Conservation (phyloP, 441 rosid species). For the Heliophila coronopifolia region DNA sequence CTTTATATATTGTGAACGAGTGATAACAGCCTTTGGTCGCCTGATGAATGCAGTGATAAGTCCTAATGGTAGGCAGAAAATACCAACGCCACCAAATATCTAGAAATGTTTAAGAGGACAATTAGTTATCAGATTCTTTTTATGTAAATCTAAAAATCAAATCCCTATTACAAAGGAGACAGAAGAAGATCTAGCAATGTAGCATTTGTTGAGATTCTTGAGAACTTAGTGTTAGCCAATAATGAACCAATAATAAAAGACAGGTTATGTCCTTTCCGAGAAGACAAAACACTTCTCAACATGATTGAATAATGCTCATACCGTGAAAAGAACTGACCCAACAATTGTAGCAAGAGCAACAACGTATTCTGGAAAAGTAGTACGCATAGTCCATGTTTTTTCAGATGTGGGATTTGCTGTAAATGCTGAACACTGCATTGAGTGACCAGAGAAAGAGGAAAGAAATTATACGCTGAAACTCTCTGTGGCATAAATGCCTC, state of each 20-base stretch:
- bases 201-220: constrained; percentile 3
- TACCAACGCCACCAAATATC: constrained; percentile 99
- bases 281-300: background rate
- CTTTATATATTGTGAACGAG: constrained; percentile 95
- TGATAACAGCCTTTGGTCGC: constrained; percentile 96
- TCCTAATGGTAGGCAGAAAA: constrained; percentile 86
- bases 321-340: constrained; percentile 96
- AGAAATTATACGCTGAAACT: constrained; percentile 11
- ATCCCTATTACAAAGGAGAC: background rate
- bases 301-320: constrained; percentile 32
- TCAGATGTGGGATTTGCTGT: constrained; percentile 65
- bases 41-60: constrained; percentile 84
- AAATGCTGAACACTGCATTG: constrained; percentile 78
- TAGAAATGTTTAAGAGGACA: constrained; percentile 28
- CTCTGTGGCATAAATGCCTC: background rate
- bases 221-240: constrained; percentile 8
- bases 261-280: background rate
- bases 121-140: background rate
- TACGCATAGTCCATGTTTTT: constrained; percentile 92
- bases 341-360: constrained; percentile 97
- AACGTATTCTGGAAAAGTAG: constrained; percentile 94
- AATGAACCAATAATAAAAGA: background rate
- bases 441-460: constrained; percentile 12
- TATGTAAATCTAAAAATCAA: background rate
- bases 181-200: background rate